These are phyloP conservation scores for Dissophora globulifera DNA, from an alignment of 192 early-diverging fungal species.

Conservation along the genomic window DNA sequence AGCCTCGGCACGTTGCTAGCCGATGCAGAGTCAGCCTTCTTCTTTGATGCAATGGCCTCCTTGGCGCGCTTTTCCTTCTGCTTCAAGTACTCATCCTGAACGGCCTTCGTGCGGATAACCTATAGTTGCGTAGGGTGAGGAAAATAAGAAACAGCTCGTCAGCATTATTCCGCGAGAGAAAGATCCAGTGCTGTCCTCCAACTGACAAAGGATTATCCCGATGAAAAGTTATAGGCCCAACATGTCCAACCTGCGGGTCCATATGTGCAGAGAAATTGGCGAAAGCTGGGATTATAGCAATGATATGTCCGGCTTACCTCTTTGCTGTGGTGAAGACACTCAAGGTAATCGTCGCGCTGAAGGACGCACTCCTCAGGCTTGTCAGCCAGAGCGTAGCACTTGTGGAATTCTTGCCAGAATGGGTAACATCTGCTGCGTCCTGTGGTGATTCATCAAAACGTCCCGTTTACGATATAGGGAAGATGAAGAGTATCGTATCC, in stretches of 20 bases:
- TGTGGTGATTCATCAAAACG: constrained; percentile 37
- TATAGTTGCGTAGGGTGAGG: constrained; percentile 7
- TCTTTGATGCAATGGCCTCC: constrained; percentile 57
- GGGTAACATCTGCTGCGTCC: constrained; percentile 93
- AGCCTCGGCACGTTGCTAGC: constrained; percentile 62
- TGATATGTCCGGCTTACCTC: constrained; percentile 70
- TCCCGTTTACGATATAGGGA: background rate
- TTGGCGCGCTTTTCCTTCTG: constrained; percentile 59
- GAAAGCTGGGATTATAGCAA: too few species aligned
- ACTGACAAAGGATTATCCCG: too few species aligned
- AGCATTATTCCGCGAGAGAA: too few species aligned
- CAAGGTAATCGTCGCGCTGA: constrained; percentile 93
- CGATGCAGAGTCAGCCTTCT: constrained; percentile 58
- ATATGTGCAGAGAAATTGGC: too few species aligned
- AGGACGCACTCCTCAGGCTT: constrained; percentile 77
- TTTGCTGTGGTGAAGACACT: constrained; percentile 96
- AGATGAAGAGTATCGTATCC: too few species aligned
- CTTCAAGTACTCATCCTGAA: constrained; percentile 64
- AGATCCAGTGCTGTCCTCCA: too few species aligned
- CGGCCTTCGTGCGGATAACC: constrained; percentile 63
- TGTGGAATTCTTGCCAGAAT: constrained; percentile 97
- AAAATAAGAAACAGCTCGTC: too few species aligned
- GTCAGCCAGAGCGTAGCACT: constrained; percentile 90
- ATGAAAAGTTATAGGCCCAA: too few species aligned
- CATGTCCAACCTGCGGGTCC: too few species aligned